phyloP scores from a whole-genome alignment of 208 protist species.

The Trypanosoma boissoni region DNA sequence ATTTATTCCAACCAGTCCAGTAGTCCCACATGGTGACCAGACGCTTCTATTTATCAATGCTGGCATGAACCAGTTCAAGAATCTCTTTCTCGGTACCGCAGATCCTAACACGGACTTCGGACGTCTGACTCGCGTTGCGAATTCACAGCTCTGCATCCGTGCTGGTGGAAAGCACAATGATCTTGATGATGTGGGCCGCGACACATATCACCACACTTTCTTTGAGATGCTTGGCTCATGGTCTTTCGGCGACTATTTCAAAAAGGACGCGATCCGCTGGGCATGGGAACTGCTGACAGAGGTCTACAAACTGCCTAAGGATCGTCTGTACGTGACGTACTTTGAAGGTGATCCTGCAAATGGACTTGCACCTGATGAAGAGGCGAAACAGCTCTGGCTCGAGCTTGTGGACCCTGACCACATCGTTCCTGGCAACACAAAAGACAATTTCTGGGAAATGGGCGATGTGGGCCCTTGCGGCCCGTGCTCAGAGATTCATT shows the following conservation, averaged over 20 bases:
- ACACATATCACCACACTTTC: constrained; percentile 99
- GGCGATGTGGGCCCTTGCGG: constrained; percentile 98
- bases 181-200: constrained; percentile 98
- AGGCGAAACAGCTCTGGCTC: constrained; percentile 94
- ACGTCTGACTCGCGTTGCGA: constrained; percentile 93
- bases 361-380: constrained; percentile 89
- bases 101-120: constrained; percentile 93
- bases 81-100: constrained; percentile 95
- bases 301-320: constrained; percentile 92
- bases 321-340: constrained; percentile 98
- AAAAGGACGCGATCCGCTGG: constrained; percentile 97
- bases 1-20: constrained; percentile 89
- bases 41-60: constrained; percentile 99
- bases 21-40: constrained; percentile 96
- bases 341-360: constrained; percentile 94
- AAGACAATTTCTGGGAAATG: constrained; percentile 99
- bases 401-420: constrained; percentile 87
- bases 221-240: constrained; percentile 99
- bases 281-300: constrained; percentile 97
- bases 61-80: constrained; percentile 98
- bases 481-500: constrained; percentile 99
- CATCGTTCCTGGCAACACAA: constrained; percentile 92
- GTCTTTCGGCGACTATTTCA: constrained; percentile 99
- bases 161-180: constrained; percentile 99
- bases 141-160: constrained; percentile 99